Evolutionary conservation across 164 flowering plant genomes (phyloP).

Genomic region (Magnolia officinalis): DNA sequence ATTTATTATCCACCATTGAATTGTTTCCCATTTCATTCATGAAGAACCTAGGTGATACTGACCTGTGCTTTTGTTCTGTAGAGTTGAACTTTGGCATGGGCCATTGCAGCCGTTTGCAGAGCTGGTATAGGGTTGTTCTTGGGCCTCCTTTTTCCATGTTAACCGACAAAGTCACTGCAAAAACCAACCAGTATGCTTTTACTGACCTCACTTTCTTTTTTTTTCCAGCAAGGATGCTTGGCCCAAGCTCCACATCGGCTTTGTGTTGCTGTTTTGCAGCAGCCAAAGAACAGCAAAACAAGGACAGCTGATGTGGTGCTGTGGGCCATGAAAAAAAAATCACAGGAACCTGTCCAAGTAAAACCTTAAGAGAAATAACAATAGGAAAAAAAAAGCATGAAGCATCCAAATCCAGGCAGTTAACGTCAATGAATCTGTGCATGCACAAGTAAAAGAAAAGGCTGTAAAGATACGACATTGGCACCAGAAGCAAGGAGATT

Average conservation of each 20-base stretch:
- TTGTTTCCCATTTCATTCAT: no score
- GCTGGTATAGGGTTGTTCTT: constrained; percentile 45
- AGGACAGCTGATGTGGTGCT: background rate
- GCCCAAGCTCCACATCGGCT: background rate
- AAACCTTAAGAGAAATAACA: background rate
- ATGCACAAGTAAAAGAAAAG: no score
- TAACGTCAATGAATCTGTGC: background rate
- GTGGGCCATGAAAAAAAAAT: background rate
- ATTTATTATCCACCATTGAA: no score
- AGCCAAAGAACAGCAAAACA: background rate
- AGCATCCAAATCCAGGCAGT: background rate
- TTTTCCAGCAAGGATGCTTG: background rate
- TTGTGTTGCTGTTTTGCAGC: no score
- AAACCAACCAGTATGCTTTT: background rate
- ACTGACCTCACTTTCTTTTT: background rate
- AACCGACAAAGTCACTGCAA: constrained; percentile 49
- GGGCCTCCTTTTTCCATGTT: constrained; percentile 83
- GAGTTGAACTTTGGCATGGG: constrained; percentile 67
- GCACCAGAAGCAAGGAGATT: no score
- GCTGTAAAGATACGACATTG: no score
- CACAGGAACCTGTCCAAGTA: background rate
- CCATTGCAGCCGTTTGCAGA: constrained; percentile 72
- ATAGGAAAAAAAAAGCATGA: background rate
- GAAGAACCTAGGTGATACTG: background rate
- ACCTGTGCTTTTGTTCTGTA: constrained; percentile 57